Conservation (phyloP, 2,329 filamentous ascomycete genomes). For the Talaromyces sp. region DNA sequence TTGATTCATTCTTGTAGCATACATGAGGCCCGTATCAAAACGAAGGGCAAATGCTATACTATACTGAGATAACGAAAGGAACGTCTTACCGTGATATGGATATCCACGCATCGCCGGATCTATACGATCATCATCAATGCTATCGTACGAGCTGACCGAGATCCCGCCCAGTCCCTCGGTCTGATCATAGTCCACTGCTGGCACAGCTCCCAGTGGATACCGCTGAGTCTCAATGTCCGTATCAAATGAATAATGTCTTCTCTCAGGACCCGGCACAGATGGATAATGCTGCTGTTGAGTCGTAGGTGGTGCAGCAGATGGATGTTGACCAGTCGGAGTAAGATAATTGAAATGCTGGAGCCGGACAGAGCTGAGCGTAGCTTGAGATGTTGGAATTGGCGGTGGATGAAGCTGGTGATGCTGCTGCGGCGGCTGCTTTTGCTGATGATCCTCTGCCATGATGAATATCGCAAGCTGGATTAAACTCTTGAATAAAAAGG, state of each 20-base stretch:
- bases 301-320: not conserved
- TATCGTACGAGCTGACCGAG: conserved; percentile 44
- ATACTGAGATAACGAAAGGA: not conserved
- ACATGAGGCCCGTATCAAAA: not conserved
- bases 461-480: not conserved
- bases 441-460: conserved; percentile 19
- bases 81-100: conserved; percentile 41
- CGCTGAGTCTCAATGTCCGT: conserved; percentile 27
- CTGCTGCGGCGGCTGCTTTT: conserved; percentile 7
- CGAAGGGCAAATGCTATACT: not conserved
- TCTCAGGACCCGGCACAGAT: conserved; percentile 1
- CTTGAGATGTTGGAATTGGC: conserved; percentile 12
- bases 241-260: conserved; percentile 41
- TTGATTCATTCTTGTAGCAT: conserved; percentile 10
- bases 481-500: no score
- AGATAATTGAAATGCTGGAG: conserved; percentile 21
- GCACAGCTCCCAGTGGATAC: conserved; percentile 25
- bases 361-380: conserved; percentile 17
- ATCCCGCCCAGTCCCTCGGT: conserved; percentile 43
- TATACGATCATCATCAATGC: conserved; percentile 42
- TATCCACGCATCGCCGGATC: conserved; percentile 37
- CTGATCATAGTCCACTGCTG: conserved; percentile 42
- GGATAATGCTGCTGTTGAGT: conserved; percentile 7
- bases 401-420: conserved; percentile 10
- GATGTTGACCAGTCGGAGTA: conserved; percentile 4